Evolutionary conservation across 257 asterid species (phyloP), one percentile per base, ranked within the genome.

Genomic region (Buddleja alternifolia): DNA sequence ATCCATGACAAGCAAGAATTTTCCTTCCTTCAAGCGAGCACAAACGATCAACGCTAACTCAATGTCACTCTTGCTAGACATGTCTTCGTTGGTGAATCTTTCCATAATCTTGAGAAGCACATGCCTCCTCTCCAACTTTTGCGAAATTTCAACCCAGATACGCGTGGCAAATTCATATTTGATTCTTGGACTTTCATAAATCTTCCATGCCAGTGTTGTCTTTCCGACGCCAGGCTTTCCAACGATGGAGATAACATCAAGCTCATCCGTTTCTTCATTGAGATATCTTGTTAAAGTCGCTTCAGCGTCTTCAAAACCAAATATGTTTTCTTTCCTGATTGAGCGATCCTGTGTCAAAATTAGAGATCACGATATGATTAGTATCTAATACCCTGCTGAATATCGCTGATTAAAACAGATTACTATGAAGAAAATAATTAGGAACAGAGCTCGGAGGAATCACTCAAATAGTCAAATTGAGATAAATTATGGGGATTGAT

Each of bases 1-100:
- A 50, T 80, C 84, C 69, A 75, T 4, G 9, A 75, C 76, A 21
- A 75, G 50, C 24, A 80, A 54, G 53, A 71, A 80, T 4, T 69
- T 72, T 16, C 46, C 57, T 8, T 16, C 19, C 55, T 51, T 68
- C 57, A 73, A 50, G 29, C 3, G 12, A 0, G 8, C 42, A 1
- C 9, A 6, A 23, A 71, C 16, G 23, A 12, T 15, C 14, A 7
- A 16, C 3, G 50, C 65, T 37, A 76, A 36, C 7, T 69, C 64
- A 2, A 16, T 62, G 12, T 59, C 74, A 11, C n/a, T 29, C 65
- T 15, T 55, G 39, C 19, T 24, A 32, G 15, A 24, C 62, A 39
- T 37, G 40, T 36, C 63, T 3, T 54, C 34, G 0, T 15, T 32
- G 1, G 47, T 58, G 19, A 69, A 8, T 14, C 21, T 14, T 9